Percentiles rank a stretch among this genome's conserved stretches.
These are phyloP conservation scores for Tolypocladium endophyticum DNA, from an alignment of 2,329 filamentous ascomycete species.

Conservation along the genomic window DNA sequence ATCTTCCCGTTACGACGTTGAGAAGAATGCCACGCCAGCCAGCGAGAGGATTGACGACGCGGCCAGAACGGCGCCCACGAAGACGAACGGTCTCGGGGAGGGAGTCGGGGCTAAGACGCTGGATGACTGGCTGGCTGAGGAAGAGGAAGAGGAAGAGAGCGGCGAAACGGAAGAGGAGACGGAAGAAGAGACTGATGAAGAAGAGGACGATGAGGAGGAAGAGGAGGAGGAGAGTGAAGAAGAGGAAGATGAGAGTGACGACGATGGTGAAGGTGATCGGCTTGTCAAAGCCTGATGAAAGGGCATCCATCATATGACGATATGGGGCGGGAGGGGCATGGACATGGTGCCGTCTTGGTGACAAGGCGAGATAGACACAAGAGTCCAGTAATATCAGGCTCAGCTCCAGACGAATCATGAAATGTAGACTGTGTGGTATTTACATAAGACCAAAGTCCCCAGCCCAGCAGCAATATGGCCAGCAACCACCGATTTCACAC, in stretches of 20 bases:
- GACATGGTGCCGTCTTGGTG: slow-evolving; percentile 6
- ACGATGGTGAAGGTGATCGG: slow-evolving; percentile 32
- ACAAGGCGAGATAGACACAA: not conserved
- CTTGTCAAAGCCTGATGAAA: slow-evolving; percentile 26
- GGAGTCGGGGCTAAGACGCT: slow-evolving; percentile 61
- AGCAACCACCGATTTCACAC: not conserved
- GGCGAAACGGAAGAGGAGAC: slow-evolving; percentile 43
- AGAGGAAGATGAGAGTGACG: slow-evolving; percentile 34
- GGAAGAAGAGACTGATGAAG: slow-evolving; percentile 34
- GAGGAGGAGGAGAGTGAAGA: slow-evolving; percentile 40
- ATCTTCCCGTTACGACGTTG: slow-evolving; percentile 18
- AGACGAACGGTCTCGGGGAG: slow-evolving; percentile 41
- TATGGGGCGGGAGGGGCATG: not conserved
- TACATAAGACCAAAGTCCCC: not conserved
- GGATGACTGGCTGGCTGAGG: slow-evolving; percentile 85
- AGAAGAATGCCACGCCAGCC: slow-evolving; percentile 39
- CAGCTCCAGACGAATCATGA: not conserved
- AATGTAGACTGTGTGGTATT: not conserved
- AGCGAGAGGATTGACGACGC: slow-evolving; percentile 54
- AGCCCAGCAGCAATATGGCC: too few species aligned
- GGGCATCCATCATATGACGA: not conserved
- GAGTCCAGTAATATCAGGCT: not conserved
- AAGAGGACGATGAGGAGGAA: slow-evolving; percentile 39
- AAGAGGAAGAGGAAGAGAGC: slow-evolving; percentile 38
- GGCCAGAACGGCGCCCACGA: slow-evolving; percentile 25